phyloP scores from a whole-genome alignment of 305 asterid genomes.

The Withania somnifera region DNA sequence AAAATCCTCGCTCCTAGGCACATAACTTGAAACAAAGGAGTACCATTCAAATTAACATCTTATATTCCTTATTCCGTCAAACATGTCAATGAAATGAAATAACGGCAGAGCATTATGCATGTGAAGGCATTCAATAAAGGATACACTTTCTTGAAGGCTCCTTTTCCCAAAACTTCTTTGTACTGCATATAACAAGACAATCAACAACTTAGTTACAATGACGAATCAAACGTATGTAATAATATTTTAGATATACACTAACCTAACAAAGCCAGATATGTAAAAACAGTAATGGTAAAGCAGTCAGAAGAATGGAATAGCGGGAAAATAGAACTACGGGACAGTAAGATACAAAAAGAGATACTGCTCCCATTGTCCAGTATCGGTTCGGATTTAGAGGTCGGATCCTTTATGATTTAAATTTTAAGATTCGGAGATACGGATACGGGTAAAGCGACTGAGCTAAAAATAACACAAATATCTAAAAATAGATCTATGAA shows the following conservation, averaged over 20 bases:
- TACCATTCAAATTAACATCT: background rate
- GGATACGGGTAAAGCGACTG: too few species aligned
- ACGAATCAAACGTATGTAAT: background rate
- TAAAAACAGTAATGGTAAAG: background rate
- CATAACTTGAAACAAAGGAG: background rate
- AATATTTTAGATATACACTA: background rate
- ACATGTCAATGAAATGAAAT: background rate
- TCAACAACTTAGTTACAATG: background rate
- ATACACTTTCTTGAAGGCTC: conserved; percentile 98
- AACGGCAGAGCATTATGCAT: background rate
- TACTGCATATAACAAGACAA: conserved; percentile 51
- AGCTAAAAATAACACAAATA: too few species aligned
- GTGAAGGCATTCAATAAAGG: conserved; percentile 18
- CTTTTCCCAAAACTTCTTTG: conserved; percentile 82
- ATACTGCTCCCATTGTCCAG: background rate
- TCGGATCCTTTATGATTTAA: too few species aligned
- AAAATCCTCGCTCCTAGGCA: background rate
- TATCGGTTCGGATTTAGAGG: too few species aligned
- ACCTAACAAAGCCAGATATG: background rate
- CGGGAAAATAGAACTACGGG: background rate
- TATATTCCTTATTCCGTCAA: background rate
- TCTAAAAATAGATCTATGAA: too few species aligned
- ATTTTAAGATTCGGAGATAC: too few species aligned
- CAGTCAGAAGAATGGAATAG: background rate
- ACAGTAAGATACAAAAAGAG: background rate